Conservation (phyloP, 1,284 basidiomycete genomes). For the Leucoagaricus sp. region DNA sequence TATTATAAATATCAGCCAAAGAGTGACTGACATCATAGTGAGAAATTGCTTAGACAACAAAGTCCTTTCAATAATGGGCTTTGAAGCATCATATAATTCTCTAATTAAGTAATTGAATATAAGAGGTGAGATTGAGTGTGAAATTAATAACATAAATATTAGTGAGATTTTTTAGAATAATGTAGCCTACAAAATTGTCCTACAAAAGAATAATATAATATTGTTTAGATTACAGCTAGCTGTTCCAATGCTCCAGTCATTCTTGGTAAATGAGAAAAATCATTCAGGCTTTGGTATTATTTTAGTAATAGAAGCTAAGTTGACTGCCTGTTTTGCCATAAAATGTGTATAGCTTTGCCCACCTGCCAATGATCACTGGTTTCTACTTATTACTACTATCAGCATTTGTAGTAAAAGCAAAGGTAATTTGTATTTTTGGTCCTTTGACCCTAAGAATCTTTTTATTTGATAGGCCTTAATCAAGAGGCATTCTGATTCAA, state of each 20-base stretch:
- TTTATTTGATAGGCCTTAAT: conserved; percentile 23
- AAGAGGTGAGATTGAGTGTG: neutral
- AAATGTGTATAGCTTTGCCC: conserved; percentile 20
- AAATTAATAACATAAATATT: conserved; percentile 18
- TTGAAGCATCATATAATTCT: conserved; percentile 32
- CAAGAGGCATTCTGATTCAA: conserved; percentile 22
- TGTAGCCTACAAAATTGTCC: conserved; percentile 33
- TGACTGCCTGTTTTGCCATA: no score
- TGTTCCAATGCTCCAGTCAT: conserved; percentile 27
- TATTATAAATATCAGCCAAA: conserved; percentile 18
- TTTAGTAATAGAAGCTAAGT: conserved; percentile 25
- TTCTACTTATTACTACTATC: conserved; percentile 28
- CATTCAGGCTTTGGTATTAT: conserved; percentile 25
- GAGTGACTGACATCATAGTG: conserved; percentile 23
- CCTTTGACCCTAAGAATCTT: conserved; percentile 23
- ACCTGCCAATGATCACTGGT: conserved; percentile 32
- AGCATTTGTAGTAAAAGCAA: conserved; percentile 30
- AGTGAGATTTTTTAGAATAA: conserved; percentile 18
- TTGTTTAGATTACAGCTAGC: conserved; percentile 17
- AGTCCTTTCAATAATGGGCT: conserved; percentile 26
- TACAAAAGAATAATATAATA: conserved; percentile 29
- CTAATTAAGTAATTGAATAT: conserved; percentile 21
- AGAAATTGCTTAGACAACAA: conserved; percentile 24
- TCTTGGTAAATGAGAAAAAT: conserved; percentile 18
- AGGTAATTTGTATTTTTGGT: conserved; percentile 26